Evolutionary conservation across 2,329 filamentous ascomycete species (phyloP).

Genomic region (Colletotrichum caudatum): DNA sequence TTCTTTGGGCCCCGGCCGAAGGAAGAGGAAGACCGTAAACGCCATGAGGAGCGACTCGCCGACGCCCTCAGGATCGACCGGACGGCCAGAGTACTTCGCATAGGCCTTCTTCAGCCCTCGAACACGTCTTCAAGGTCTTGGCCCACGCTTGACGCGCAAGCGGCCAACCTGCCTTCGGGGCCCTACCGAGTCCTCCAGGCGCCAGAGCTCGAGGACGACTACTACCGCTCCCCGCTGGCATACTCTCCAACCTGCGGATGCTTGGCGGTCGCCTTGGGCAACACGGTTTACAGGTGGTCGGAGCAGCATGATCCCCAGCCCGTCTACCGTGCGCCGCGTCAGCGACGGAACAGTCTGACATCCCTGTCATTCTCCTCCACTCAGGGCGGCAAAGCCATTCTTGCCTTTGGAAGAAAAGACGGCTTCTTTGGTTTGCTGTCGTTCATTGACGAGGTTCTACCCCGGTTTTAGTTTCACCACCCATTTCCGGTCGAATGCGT

Average conservation of each 20-base stretch:
- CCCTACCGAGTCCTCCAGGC: constrained; percentile 92
- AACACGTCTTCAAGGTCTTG: neutral
- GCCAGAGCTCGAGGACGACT: constrained; percentile 90
- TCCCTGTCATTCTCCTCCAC: constrained; percentile 91
- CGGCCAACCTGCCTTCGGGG: constrained; percentile 68
- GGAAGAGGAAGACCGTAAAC: constrained; percentile 71
- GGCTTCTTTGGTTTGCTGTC: constrained; percentile 84
- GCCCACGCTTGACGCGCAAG: neutral
- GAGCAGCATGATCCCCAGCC: constrained; percentile 76
- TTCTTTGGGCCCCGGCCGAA: constrained; percentile 58
- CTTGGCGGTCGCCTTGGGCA: constrained; percentile 85
- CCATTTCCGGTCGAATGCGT: constrained; percentile 81
- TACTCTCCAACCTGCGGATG: constrained; percentile 82
- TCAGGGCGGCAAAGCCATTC: constrained; percentile 79
- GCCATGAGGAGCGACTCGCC: constrained; percentile 81
- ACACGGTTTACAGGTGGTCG: constrained; percentile 89
- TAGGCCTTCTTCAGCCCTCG: constrained; percentile 51
- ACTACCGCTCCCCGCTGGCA: constrained; percentile 91
- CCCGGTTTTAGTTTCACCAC: constrained; percentile 82
- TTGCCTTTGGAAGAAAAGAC: constrained; percentile 86
- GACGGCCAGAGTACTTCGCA: constrained; percentile 73
- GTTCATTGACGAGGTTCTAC: constrained; percentile 72
- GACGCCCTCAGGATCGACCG: constrained; percentile 84
- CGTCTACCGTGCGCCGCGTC: constrained; percentile 55
- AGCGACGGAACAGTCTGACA: constrained; percentile 69